Evolutionary conservation across 306 rosid genomes (phyloP), one percentile per base, ranked within the genome.

Genomic region (Vachellia pachyceras): DNA sequence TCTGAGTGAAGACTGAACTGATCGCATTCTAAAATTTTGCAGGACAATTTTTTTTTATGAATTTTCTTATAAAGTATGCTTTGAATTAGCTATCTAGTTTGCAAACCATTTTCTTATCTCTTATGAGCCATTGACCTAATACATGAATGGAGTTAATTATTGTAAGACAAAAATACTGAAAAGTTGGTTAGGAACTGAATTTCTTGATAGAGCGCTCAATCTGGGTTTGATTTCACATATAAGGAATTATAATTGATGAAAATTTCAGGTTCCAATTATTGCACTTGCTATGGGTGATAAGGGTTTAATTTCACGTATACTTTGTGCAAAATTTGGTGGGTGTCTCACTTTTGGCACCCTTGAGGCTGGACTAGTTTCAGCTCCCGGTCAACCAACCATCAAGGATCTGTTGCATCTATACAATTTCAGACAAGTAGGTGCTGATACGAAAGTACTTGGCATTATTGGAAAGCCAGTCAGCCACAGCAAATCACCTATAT

Each of bases 251-350:
- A 65, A 22, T 68, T 58, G 22, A 77, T 85, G 75, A 69, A 80
- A 79, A 65, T 87, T 82, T 79, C 94, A 95, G 99, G 97, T 91
- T 83, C 97, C 98, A 61, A 79, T 88, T 42, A 95, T 95, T 77
- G 99, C 90, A 55, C 93, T 95, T 82, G 99, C 89, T 73, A 95
- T 95, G 99, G 92, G 94, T 46, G 98, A 95, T 61, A 91, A 90
- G 86, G 98, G 99, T 70, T 79, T 90, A 81, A 86, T 91, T 71
- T 93, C 98, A 23, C 86, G 96, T 73, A 44, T 93, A 81, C 98
- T 95, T 76, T 91, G 97, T 45, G 90, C 96, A 81, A 95, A 95
- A 86, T 95, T 90, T 89, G 97, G 96, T 78, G 98, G 99, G 61
- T 87, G 76, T 87, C 93, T 95, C 39, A 93, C 97, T 67, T 93